phyloP scores from a whole-genome alignment of 2,329 filamentous ascomycete species.

The Leptoxyphium fumago region DNA sequence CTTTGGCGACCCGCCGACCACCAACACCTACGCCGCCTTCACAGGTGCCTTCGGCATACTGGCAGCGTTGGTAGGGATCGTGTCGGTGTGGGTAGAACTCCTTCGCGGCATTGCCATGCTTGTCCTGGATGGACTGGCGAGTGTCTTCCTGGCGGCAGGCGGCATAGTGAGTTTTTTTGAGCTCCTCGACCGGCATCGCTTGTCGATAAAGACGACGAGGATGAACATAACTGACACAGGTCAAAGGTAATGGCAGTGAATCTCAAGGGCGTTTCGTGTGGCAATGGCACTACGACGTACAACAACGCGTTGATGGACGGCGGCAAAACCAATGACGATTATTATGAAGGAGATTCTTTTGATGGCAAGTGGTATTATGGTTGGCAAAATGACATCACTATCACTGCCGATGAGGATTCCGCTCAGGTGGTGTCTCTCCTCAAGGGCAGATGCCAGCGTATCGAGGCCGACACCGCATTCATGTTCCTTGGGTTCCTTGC shows the following conservation, averaged over 20 bases:
- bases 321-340: slow-evolving; percentile 3
- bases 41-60: slow-evolving; percentile 12
- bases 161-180: slow-evolving; percentile 11
- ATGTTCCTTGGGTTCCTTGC: slow-evolving; percentile 10
- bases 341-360: background rate
- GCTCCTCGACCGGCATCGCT: background rate
- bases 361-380: too few species aligned
- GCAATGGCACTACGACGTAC: slow-evolving; percentile 1
- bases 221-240: background rate
- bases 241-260: slow-evolving; percentile 10
- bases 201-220: background rate
- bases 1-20: slow-evolving; percentile 7
- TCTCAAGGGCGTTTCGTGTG: slow-evolving; percentile 8
- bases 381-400: too few species aligned
- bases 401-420: background rate
- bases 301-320: slow-evolving; percentile 8
- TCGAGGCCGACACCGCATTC: slow-evolving; percentile 12
- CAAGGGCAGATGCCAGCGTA: slow-evolving; percentile 8
- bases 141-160: slow-evolving; percentile 11
- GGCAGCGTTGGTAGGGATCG: slow-evolving; percentile 10
- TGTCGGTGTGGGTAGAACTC: slow-evolving; percentile 8
- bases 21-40: slow-evolving; percentile 12
- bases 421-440: background rate
- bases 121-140: slow-evolving; percentile 10
- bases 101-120: slow-evolving; percentile 9